Conservation (phyloP, 768 basidiomycete species). For the Suillus spraguei region DNA sequence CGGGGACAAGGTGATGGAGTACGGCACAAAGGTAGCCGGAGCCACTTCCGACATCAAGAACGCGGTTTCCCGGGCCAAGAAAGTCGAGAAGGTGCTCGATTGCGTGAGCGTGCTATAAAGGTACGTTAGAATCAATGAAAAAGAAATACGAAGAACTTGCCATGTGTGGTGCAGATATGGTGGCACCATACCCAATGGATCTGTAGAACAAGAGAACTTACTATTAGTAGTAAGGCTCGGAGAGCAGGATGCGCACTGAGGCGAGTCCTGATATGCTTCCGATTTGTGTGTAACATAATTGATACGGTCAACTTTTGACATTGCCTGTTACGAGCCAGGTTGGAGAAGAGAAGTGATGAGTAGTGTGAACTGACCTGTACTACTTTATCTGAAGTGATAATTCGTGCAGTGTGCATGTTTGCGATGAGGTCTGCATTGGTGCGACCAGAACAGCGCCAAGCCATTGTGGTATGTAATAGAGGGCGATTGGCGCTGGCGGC, state of each 20-base stretch:
- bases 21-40: slow-evolving; percentile 88
- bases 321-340: slow-evolving; percentile 48
- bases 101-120: slow-evolving; percentile 81
- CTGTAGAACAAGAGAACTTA: slow-evolving; percentile 36
- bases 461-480: slow-evolving; percentile 49
- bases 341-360: background rate
- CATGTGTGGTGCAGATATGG: slow-evolving; percentile 98
- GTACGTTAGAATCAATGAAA: background rate
- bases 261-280: slow-evolving; percentile 78
- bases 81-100: slow-evolving; percentile 74
- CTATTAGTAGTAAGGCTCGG: background rate
- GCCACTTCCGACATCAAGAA: slow-evolving; percentile 90
- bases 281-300: slow-evolving; percentile 57
- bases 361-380: slow-evolving; percentile 45
- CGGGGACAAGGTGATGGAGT: slow-evolving; percentile 68
- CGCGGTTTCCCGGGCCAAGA: slow-evolving; percentile 67
- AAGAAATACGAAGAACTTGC: slow-evolving; percentile 35
- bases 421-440: slow-evolving; percentile 73
- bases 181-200: slow-evolving; percentile 81
- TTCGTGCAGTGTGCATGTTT: slow-evolving; percentile 58
- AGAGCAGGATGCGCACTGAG: slow-evolving; percentile 54
- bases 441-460: slow-evolving; percentile 76
- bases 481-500: background rate
- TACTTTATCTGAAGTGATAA: slow-evolving; percentile 60
- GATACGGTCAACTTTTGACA: slow-evolving; percentile 68